Base-by-base conservation (phyloP, 805 yeast species). In the Candida michaelii region DNA sequence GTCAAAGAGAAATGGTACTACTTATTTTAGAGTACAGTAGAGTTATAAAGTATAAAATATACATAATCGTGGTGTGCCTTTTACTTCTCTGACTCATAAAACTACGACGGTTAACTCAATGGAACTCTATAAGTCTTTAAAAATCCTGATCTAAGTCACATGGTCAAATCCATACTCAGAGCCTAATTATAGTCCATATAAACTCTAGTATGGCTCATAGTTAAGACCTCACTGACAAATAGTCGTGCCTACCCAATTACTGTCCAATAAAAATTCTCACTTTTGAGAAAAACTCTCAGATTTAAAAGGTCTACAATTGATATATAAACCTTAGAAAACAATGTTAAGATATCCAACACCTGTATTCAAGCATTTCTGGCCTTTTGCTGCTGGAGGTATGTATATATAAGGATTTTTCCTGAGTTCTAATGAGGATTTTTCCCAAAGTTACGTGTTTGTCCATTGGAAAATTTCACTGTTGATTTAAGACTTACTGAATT, bases 361-460 rank as follows among this genome's bases (percentile, higher is more conserved):
- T 49, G 64, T 76, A 49, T 57, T 77, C 60, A 87, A 85, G 70
- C 79, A 80, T 64, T 81, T 77, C 78, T 88, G 95, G 95, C 96
- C 96, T 62, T 84, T 86, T 67, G 85, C 85, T 58, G 81, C 78
- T 60, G 95, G 93, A 63, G 89, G 91, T 75, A 74, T 60, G 83
- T 77, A 60, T 31, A 19, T 9, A 10, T 16, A n/a, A 31, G 7
- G n/a, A 5, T 16, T 16, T 16, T 30, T 30, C 16, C 5, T 17
- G 31, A 12, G 17, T n/a, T n/a, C 13, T 29, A 13, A 13, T 29
- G 5, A n/a, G 13, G 29, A 25, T 11, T 11, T 25, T 5, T 7
- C 13, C 12, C n/a, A 11, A 5, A 25, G 11, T 5, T 25, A 25
- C 29, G 29, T 25, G 29, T 25, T 25, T 25, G 29, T 25, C n/a